Evolutionary conservation across 2,329 filamentous ascomycete species (phyloP).

Genomic region (Decorospora gaudefroyi): DNA sequence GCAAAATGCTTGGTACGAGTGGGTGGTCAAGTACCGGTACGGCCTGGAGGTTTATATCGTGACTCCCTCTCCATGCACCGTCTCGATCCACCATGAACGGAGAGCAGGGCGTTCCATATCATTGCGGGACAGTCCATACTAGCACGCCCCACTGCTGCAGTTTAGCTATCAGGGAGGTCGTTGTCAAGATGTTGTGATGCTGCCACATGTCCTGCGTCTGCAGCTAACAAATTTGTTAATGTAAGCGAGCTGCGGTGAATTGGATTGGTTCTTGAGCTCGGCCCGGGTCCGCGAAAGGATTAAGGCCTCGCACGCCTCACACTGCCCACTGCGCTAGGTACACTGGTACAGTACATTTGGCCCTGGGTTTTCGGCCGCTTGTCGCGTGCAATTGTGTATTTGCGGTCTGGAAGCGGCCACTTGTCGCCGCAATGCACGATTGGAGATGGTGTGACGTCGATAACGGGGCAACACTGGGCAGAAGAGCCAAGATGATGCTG

Average conservation of each 20-base stretch:
- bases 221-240: constrained; percentile 42
- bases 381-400: constrained; percentile 31
- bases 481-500: constrained; percentile 8
- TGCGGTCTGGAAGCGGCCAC: constrained; percentile 35
- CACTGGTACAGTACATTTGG: constrained; percentile 18
- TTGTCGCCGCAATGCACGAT: constrained; percentile 34
- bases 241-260: constrained; percentile 33
- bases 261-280: constrained; percentile 38
- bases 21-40: constrained; percentile 25
- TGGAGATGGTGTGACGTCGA: constrained; percentile 30
- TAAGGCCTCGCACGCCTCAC: constrained; percentile 40
- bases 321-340: constrained; percentile 24
- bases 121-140: constrained; percentile 38
- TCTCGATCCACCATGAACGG: constrained; percentile 31
- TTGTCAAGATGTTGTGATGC: constrained; percentile 41
- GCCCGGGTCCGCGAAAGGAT: constrained; percentile 37
- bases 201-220: constrained; percentile 50
- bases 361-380: constrained; percentile 24
- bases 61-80: constrained; percentile 27
- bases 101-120: constrained; percentile 39
- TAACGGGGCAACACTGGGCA: constrained; percentile 6
- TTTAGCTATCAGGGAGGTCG: constrained; percentile 44
- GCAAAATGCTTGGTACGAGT: constrained; percentile 19
- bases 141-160: constrained; percentile 43
- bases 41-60: constrained; percentile 42